Base-by-base conservation (phyloP, 768 basidiomycete species). In the Kwoniella europaea region DNA sequence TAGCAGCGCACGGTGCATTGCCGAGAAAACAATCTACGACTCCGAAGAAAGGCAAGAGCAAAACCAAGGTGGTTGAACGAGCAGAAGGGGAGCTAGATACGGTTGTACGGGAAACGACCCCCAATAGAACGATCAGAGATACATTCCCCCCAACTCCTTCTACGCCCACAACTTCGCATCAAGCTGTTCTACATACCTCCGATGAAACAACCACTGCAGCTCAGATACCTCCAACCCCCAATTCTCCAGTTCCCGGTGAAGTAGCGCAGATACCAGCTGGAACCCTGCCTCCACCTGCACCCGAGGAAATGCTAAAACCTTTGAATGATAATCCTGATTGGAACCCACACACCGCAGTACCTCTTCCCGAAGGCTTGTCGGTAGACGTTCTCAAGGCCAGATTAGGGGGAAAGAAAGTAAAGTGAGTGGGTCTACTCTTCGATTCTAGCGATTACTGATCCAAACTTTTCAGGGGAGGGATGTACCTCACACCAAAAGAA, bases 401-500 rank as follows among this genome's bases (percentile, higher is more conserved):
- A 54, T 76, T 83, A 62, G 68, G 52, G 4, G 81, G 81, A 24
- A 78, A 82, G 69, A 82, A 83, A 65, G 77, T 71, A 53, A 84
- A 82, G 75, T 83, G 69, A 73, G 82, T 75, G 35, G 35, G 6
- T 35, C 35, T 35, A 35, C 35, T 35, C 35, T 35, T 35, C 35
- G 35, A 35, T 35, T 35, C 35, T 35, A 1, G 35, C 35, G 0
- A 35, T 35, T 35, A 35, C 35, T 35, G 35, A 35, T 1, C 35
- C 35, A 35, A 35, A 1, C 6, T 35, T 35, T 35, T 16, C 56
- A 83, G 80, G 63, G 79, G 81, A 5, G 81, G 81, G 24, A 79
- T 24, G 80, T 93, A 85, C 70, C 85, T 94, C 72, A 91, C 91
- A 2, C 91, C 92, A 6, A 85, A 88, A 60, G 92, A 95, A 84